Percentiles rank a stretch among this genome's conserved stretches.
Evolutionary conservation across 164 flowering plant genomes (phyloP).

Genomic region (Liriodendron chinense): DNA sequence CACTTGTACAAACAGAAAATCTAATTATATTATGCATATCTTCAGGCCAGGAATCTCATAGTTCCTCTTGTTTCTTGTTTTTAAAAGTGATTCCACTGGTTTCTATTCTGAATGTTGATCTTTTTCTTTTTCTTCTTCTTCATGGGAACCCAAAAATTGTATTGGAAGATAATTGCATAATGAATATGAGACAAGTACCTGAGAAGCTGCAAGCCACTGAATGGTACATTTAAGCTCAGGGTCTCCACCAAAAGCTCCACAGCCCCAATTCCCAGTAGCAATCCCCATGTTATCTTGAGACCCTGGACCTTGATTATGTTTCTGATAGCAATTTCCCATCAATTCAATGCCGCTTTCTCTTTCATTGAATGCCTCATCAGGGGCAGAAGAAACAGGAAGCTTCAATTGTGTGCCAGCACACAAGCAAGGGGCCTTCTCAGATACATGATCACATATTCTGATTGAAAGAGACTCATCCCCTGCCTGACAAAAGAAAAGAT

Average conservation of each 20-base stretch:
- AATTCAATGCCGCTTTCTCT: constrained; percentile 11
- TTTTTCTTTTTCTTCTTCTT: neutral
- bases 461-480: neutral
- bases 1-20: neutral
- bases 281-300: constrained; percentile 48
- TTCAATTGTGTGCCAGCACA: constrained; percentile 2
- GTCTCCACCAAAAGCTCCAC: constrained; percentile 97
- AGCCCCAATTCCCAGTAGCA: constrained; percentile 97
- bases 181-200: constrained; percentile 39
- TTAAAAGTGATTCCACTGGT: too few relatives aligned
- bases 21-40: neutral
- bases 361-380: constrained; percentile 17
- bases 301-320: constrained; percentile 12
- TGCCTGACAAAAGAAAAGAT: neutral
- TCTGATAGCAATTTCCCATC: constrained; percentile 10
- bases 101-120: neutral
- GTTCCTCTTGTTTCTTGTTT: neutral
- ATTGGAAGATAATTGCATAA: neutral
- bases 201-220: constrained; percentile 98
- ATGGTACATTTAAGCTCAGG: constrained; percentile 70
- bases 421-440: neutral
- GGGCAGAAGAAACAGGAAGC: constrained; percentile 23
- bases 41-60: neutral
- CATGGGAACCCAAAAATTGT: neutral
- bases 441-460: neutral